phyloP scores from a whole-genome alignment of 306 rosid species.

The Prinsepia uniflora region DNA sequence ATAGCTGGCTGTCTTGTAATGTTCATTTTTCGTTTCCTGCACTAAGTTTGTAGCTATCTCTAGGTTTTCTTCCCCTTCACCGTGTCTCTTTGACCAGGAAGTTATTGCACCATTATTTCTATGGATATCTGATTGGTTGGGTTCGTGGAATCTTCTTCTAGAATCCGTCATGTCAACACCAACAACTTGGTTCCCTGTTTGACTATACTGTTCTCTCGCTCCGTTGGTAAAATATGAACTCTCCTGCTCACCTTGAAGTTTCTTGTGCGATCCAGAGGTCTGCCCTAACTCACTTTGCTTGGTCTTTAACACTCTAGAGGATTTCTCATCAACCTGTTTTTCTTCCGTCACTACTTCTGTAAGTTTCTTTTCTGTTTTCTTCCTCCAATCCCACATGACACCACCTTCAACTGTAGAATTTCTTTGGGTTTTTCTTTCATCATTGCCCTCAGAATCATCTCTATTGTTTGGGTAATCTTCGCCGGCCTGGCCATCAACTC shows the following conservation, averaged over 20 bases:
- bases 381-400: constrained; percentile 54
- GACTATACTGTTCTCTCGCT: constrained; percentile 37
- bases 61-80: constrained; percentile 38
- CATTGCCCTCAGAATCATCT: constrained; percentile 26
- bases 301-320: constrained; percentile 34
- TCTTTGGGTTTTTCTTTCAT: constrained; percentile 31
- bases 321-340: constrained; percentile 34
- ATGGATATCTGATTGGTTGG: constrained; percentile 31
- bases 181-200: constrained; percentile 33
- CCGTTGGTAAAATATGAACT: constrained; percentile 37
- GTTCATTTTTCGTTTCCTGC: constrained; percentile 35
- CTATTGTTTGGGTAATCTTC: constrained; percentile 36
- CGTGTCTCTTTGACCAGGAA: constrained; percentile 28
- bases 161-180: constrained; percentile 26
- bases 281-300: constrained; percentile 36
- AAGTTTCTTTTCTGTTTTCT: constrained; percentile 63
- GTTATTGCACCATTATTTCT: constrained; percentile 30
- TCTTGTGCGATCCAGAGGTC: constrained; percentile 47
- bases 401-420: constrained; percentile 29
- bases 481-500: constrained; percentile 26
- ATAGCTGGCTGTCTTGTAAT: constrained; percentile 24
- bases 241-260: constrained; percentile 37
- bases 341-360: constrained; percentile 35
- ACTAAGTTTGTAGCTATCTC: constrained; percentile 31
- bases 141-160: constrained; percentile 37